Conservation (phyloP, 140 eudicot genomes). For the Cichorium intybus region DNA sequence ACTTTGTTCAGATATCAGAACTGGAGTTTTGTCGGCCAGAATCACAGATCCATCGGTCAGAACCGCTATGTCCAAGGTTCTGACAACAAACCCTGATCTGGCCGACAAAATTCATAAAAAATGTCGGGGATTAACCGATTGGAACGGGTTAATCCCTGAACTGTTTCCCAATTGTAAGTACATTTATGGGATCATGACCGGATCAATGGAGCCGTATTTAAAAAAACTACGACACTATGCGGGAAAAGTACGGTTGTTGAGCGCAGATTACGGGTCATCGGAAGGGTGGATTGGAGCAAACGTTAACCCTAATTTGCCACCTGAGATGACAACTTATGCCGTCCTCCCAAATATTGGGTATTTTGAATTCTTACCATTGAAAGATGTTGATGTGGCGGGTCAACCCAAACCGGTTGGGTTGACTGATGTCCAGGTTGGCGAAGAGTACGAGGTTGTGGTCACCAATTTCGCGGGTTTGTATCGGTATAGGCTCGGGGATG, state of each 20-base stretch:
- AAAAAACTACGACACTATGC: conserved; percentile 75
- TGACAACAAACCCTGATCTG: conserved; percentile 58
- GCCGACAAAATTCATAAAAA: conserved; percentile 39
- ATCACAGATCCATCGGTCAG: conserved; percentile 50
- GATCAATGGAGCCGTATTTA: conserved; percentile 41
- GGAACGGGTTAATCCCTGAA: conserved; percentile 75
- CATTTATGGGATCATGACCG: conserved; percentile 82
- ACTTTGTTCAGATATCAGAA: conserved; percentile 51
- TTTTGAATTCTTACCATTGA: conserved; percentile 75
- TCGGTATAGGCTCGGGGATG: conserved; percentile 29
- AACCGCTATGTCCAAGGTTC: conserved; percentile 59
- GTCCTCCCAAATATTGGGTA: conserved; percentile 83
- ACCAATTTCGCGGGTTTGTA: conserved; percentile 30
- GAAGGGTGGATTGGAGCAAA: conserved; percentile 96
- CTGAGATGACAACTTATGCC: conserved; percentile 66
- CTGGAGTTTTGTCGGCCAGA: conserved; percentile 43
- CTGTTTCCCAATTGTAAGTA: conserved; percentile 86
- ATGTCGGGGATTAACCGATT: conserved; percentile 59
- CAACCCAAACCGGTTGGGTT: conserved; percentile 55
- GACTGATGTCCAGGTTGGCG: conserved; percentile 72
- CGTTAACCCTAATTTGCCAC: conserved; percentile 68
- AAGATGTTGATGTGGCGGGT: conserved; percentile 10
- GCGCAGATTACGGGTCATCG: conserved; percentile 88
- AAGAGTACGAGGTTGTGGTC: conserved; percentile 69
- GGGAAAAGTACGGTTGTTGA: conserved; percentile 51